These are phyloP conservation scores for Auricularia sp. DNA, from an alignment of 768 basidiomycete genomes.

Conservation along the genomic window DNA sequence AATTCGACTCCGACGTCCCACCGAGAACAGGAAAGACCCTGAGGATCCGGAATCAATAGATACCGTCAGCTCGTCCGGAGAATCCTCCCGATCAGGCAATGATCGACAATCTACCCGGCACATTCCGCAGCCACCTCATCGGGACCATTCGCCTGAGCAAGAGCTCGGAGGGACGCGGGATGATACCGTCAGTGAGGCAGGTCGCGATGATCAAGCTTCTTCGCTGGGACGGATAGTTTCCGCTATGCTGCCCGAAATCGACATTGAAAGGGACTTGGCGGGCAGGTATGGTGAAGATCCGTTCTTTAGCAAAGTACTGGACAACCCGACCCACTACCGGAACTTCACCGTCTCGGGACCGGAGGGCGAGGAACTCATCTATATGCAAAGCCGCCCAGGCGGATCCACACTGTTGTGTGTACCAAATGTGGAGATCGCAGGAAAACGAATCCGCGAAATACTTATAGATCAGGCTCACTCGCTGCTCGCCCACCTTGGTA, in stretches of 20 bases:
- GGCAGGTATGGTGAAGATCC: not conserved
- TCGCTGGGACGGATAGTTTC: not conserved
- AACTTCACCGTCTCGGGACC: slow-evolving; percentile 3
- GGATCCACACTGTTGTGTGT: slow-evolving; percentile 4
- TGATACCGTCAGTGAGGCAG: too few relatives aligned
- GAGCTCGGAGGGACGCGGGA: too few relatives aligned
- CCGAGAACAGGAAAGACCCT: too few relatives aligned
- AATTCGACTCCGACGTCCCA: too few relatives aligned
- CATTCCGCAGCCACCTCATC: too few relatives aligned
- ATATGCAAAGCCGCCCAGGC: not conserved
- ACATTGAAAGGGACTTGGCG: not conserved
- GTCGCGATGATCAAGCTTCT: too few relatives aligned
- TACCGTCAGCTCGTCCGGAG: too few relatives aligned
- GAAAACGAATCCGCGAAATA: slow-evolving; percentile 5
- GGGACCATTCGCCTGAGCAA: too few relatives aligned
- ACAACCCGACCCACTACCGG: not conserved
- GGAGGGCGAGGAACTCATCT: not conserved
- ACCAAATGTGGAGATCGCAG: slow-evolving; percentile 2
- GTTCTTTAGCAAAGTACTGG: slow-evolving; percentile 4
- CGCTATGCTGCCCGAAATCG: not conserved
- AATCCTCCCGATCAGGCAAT: too few relatives aligned
- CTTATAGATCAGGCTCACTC: slow-evolving; percentile 20
- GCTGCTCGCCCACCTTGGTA: slow-evolving; percentile 29
- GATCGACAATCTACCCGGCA: too few relatives aligned
- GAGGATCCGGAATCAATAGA: too few relatives aligned